Evolutionary conservation across 192 early-diverging fungal species (phyloP), one percentile per base, ranked within the genome.

Genomic region (Chytriomyces sp.): DNA sequence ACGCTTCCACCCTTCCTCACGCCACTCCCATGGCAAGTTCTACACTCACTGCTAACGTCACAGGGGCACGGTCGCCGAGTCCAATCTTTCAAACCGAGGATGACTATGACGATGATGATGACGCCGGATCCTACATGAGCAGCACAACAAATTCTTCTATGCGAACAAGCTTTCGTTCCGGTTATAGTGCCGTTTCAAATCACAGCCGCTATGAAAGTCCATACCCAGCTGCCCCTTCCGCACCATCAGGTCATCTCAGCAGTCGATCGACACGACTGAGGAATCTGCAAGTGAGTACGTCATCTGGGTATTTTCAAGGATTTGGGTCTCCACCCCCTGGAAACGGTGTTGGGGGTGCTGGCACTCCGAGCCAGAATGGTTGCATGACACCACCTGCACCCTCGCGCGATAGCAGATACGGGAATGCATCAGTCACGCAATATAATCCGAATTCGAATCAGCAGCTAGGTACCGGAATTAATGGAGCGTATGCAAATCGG

Each of bases 81-180:
- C 84, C 84, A 5, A 57, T 86, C 45, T 86, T 86, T 70, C 70
- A 43, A 11, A 48, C 76, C 6, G 84, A 86, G 10, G 84, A 85
- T 43, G 70, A 81, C 62, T 80, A 82, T 49, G 64, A 49, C 46
- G 79, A 67, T 49, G 83, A 81, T 45, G 81, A 81, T 47, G 82
- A 80, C 46, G 76, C 43, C 44, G 81, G 50, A 8, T 80, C 76
- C 13, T 57, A 72, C 35, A 71, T 67, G 9, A 64, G 72, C 13
- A 71, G 23, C 6, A 81, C 78, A 8, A 81, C 64, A 18, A 26
- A 65, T 43, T 69, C 66, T 16, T 69, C 66, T 20, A 57, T 67
- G 23, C 66, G 64, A 6, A 76, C 64, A 28, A 82, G 75, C 45
- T 69, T 53, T 23, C 79, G 80, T 13, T 67, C 63, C 9, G 67